phyloP scores from a whole-genome alignment of 2,329 filamentous ascomycete genomes.

The Xylaria sp. region DNA sequence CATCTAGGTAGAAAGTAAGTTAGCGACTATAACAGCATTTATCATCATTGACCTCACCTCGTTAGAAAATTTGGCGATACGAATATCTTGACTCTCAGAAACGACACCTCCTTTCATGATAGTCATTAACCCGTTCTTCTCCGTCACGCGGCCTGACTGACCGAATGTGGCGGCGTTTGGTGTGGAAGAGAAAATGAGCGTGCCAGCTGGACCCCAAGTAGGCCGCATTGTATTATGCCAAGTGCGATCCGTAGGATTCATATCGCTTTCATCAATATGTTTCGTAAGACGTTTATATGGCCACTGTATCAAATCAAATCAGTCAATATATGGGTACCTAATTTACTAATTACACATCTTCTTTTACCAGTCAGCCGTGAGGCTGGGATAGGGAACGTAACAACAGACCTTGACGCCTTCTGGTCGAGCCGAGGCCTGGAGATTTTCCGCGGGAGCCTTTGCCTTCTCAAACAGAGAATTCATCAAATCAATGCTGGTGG shows the following conservation, averaged over 20 bases:
- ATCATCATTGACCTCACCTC: constrained; percentile 55
- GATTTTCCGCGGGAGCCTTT: constrained; percentile 66
- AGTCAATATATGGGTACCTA: constrained; percentile 56
- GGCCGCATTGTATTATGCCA: constrained; percentile 82
- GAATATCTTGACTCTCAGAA: constrained; percentile 72
- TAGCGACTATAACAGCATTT: constrained; percentile 11
- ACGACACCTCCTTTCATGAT: constrained; percentile 68
- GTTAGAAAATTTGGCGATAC: constrained; percentile 71
- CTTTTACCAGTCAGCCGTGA: constrained; percentile 13
- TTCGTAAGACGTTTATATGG: constrained; percentile 85
- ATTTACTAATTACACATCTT: constrained; percentile 45
- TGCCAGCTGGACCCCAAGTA: constrained; percentile 80
- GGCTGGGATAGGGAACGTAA: constrained; percentile 46
- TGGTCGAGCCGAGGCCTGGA: constrained; percentile 62
- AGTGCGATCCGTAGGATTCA: constrained; percentile 71
- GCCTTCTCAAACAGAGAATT: constrained; percentile 88
- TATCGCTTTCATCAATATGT: constrained; percentile 68
- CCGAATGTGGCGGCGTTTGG: constrained; percentile 48
- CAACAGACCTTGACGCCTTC: constrained; percentile 89
- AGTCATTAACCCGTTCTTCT: constrained; percentile 62
- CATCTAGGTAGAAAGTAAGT: constrained; percentile 54
- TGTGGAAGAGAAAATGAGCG: constrained; percentile 72
- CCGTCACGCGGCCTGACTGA: constrained; percentile 48
- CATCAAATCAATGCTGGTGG: constrained; percentile 94
- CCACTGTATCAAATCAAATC: constrained; percentile 70